These are phyloP conservation scores for Macrotyloma uniflorum DNA, from an alignment of 306 rosid genomes.

Conservation along the genomic window DNA sequence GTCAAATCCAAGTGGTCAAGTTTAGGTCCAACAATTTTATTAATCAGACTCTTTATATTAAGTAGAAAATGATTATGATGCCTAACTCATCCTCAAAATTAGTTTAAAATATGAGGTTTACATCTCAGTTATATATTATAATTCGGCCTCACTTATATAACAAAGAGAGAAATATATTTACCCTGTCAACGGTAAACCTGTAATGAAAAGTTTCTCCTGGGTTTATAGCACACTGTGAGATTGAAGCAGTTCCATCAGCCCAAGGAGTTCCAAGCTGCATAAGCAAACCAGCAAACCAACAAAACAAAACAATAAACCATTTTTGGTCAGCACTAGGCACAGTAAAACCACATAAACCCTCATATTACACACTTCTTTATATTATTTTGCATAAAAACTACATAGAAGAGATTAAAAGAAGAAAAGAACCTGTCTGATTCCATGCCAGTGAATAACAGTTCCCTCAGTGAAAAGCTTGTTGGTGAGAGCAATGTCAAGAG, in stretches of 20 bases:
- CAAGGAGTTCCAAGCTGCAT: slow-evolving; percentile 72
- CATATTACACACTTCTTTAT: not conserved
- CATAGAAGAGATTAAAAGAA: not conserved
- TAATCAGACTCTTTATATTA: too few species aligned
- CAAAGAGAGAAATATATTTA: slow-evolving; percentile 36
- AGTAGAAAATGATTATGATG: too few species aligned
- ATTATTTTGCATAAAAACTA: not conserved
- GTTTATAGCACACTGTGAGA: slow-evolving; percentile 82
- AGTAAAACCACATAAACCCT: not conserved
- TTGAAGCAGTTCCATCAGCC: slow-evolving; percentile 93
- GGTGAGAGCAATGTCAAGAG: slow-evolving; percentile 58
- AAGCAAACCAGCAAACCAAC: not conserved
- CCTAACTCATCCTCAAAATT: too few species aligned
- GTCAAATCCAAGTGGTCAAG: too few species aligned
- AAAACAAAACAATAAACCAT: not conserved
- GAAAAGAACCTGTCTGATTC: slow-evolving; percentile 65
- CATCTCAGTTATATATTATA: too few species aligned
- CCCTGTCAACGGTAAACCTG: slow-evolving; percentile 71
- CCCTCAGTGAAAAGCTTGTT: slow-evolving; percentile 86
- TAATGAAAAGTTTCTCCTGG: slow-evolving; percentile 80
- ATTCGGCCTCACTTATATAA: too few species aligned
- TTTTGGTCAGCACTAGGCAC: not conserved
- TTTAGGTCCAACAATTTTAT: too few species aligned
- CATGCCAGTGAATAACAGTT: slow-evolving; percentile 93
- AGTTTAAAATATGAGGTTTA: too few species aligned